Evolutionary conservation across 495 filamentous ascomycete species (phyloP), one percentile per base, ranked within the genome.

Genomic region (Platismatia glauca): DNA sequence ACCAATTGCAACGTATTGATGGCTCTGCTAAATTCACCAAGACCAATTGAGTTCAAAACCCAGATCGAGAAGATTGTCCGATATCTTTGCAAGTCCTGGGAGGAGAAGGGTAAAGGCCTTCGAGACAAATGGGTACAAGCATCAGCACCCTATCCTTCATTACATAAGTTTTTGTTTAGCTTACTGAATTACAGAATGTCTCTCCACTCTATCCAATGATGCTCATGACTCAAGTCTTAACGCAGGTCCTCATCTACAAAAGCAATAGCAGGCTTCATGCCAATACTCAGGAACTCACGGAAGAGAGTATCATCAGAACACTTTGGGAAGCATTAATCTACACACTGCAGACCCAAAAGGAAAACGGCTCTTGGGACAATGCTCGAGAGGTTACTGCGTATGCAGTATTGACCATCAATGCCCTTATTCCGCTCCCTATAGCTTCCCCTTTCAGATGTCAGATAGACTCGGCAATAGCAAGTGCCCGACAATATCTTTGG

Each of bases 1-100:
- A 71, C 74, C 12, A 78, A 78, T 62, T 77, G 76, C 62, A 78
- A 78, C 63, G 72, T 74, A 3, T 61, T 78, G 7, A 44, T 66
- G 35, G 74, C 73, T 3, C 63, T 78, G 9, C 64, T 77, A 27
- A 48, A 64, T 20, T 55, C 41, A n/a, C 43, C 43, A 46, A 46
- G n/a, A 22, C 39, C 38, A 52, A 48, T 38, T 57, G 67, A n/a
- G 43, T 61, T 33, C 38, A 44, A 57, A 27, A 9, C 43, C 7
- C 20, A 46, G 22, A 38, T 34, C 20, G 12, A 43, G 16, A 43
- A 43, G 39, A 59, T 46, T 43, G 20, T 35, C 22, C 13, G 27
- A 31, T 59, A 18, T 43, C 39, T 43, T 4, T 43, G 39, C 39
- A 20, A 43, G 39, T 18, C 39, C 15, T 43, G 39, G 39, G 37